A percentile compares a stretch with the other conserved stretches of the same genome.
phyloP scores from a whole-genome alignment of 2,329 filamentous ascomycete genomes.

The Scortechinia acanthostroma region DNA sequence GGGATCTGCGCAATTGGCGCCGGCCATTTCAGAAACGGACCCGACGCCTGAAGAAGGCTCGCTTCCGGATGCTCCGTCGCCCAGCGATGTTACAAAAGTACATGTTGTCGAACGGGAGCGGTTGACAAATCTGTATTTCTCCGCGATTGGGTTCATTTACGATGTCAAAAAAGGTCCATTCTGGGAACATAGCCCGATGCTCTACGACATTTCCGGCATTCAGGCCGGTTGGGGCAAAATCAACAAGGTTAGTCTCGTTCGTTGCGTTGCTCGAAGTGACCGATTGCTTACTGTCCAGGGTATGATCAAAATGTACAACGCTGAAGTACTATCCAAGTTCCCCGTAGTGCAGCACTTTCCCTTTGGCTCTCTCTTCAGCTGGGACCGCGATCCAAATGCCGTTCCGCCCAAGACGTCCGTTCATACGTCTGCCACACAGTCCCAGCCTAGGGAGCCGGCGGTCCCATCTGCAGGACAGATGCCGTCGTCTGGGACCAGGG shows the following conservation, averaged over 20 bases:
- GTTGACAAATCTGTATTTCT: slow-evolving; percentile 79
- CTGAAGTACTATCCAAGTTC: slow-evolving; percentile 91
- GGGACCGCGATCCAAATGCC: slow-evolving; percentile 63
- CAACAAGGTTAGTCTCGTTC: slow-evolving; percentile 70
- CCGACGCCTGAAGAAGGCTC: slow-evolving; percentile 75
- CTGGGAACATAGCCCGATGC: slow-evolving; percentile 90
- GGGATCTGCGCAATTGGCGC: slow-evolving; percentile 81
- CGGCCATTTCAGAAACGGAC: slow-evolving; percentile 58
- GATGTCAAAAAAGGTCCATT: slow-evolving; percentile 95
- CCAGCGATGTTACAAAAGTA: slow-evolving; percentile 60
- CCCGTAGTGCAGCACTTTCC: slow-evolving; percentile 96
- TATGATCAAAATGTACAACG: slow-evolving; percentile 99
- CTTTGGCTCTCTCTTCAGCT: slow-evolving; percentile 75
- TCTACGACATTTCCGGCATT: slow-evolving; percentile 91
- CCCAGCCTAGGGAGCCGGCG: slow-evolving; percentile 37
- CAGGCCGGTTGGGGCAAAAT: slow-evolving; percentile 96
- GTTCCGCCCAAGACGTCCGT: slow-evolving; percentile 35
- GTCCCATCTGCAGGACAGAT: slow-evolving; percentile 12
- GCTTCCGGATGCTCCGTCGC: slow-evolving; percentile 61
- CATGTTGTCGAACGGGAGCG: slow-evolving; percentile 60
- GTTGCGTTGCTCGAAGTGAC: too few relatives aligned
- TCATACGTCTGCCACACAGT: slow-evolving; percentile 30
- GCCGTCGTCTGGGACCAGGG: slow-evolving; percentile 21
- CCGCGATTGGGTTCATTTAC: slow-evolving; percentile 91
- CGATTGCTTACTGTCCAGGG: too few relatives aligned